Base-by-base conservation (phyloP, 495 filamentous ascomycete species). In the Elaphomyces granulatus region DNA sequence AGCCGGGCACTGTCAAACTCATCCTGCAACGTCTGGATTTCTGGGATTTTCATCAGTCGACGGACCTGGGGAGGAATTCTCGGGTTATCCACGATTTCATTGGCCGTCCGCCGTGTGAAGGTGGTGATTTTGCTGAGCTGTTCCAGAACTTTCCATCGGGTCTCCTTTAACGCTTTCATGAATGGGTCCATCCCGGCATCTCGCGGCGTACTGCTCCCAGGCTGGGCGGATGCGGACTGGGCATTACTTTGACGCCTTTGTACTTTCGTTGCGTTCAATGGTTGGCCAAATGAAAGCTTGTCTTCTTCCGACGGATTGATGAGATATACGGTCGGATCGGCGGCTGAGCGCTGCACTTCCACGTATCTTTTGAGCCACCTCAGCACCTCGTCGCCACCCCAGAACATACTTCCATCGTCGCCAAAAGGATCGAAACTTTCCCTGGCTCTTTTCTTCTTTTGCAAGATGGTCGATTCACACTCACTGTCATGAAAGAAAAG, bases 401-500 rank as follows among this genome's bases (percentile, higher is more conserved):
- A 98, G 45, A 94, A 96, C 56, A 95, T 75, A 54, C 77, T 72
- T 0, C 87, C 86, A 36, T 74, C 72, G 38, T 84, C 83, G 9
- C 77, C 75, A 49, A 94, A 96, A 0, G 90, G 92, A 49, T 94
- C 86, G 48, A 98, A 95, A 32, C 59, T 80, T 15, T 94, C 83
- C 44, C 74, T 71, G 1, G 82, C 77, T 21, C 81, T 64, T 53
- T 78, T 83, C 70, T 87, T 92, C 60, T 87, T 85, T 60, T 95
- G 88, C 36, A 92, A 57, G 28, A 96, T 94, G 4, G 90, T 98
- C 33, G 80, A 87, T 58, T 94, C 82, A 58, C 90, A 98, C 67
- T 98, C 92, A 39, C 72, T 81, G 49, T 98, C 90, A 47, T 98
- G 90, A 59, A 98, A 98, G 60, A 98, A 98, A 3, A 98, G 65